Base-by-base conservation (phyloP, 2,329 filamentous ascomycete species). In the Cordyceps javanica region DNA sequence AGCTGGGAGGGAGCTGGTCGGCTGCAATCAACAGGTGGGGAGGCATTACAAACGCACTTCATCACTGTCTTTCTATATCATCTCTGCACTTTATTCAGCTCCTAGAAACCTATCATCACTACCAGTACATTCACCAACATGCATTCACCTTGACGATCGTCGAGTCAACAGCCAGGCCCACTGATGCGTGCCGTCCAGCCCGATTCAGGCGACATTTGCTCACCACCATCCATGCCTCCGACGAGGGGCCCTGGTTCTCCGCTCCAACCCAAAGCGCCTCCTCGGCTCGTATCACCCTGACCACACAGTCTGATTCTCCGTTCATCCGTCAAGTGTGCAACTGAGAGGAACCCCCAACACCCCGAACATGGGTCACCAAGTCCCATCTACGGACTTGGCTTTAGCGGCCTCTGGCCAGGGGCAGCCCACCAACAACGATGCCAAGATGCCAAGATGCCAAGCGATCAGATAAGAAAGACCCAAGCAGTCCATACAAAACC, bases 381-480 rank as follows among this genome's bases (percentile, higher is more conserved):
- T 34, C 41, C 11, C 30, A 39, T 26, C 42, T 39, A n/a, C 32
- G 13, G 32, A 41, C 41, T 48, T 48, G 21, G 28, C 53, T 39
- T 49, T 46, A 55, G 53, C 32, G 32, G 53, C 34, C 44, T 48
- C 42, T 19, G 10, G n/a, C 52, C 19, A 38, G 42, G 42, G 32
- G 53, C 30, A 4, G 36, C 34, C 36, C 23, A 23, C 41, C 44
- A 19, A 16, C n/a, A n/a, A n/a, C n/a, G n/a, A n/a, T n/a, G 23
- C 23, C 42, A 28, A 32, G 34, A 49, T 49, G 53, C 53, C 53
- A 55, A 55, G 44, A 49, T 49, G 53, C 53, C 53, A 55, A 55
- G 53, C 53, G 44, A 55, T 55, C 53, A 39, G 53, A 49, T 55
- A 39, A 34, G 23, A 32, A 21, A 11, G 16, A 14, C 23, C 42